phyloP scores from a whole-genome alignment of 2,329 filamentous ascomycete species.

The Ceratocystis cacaofunesta region DNA sequence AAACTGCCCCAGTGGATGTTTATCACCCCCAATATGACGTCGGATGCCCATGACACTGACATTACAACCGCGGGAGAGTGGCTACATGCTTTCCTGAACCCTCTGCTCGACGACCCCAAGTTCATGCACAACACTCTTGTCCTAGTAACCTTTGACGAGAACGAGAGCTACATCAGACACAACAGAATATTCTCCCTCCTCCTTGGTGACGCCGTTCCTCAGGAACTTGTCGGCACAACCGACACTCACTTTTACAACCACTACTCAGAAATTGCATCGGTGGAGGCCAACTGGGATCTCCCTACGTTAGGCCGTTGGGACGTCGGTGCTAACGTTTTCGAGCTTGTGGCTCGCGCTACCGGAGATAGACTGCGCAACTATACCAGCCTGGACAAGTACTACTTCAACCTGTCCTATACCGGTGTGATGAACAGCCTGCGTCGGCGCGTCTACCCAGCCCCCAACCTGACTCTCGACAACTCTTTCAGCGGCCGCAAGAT shows the following conservation, averaged over 20 bases:
- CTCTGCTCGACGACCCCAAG: conserved; percentile 50
- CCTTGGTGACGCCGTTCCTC: conserved; percentile 58
- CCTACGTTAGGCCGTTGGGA: conserved; percentile 57
- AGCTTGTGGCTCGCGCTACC: conserved; percentile 44
- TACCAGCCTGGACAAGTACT: conserved; percentile 29
- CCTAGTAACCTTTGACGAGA: conserved; percentile 68
- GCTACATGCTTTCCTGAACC: conserved; percentile 52
- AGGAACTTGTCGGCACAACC: conserved; percentile 47
- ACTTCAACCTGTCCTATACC: conserved; percentile 40
- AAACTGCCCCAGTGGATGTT: conserved; percentile 58
- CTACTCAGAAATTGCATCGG: conserved; percentile 53
- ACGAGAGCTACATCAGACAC: conserved; percentile 48
- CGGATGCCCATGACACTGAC: conserved; percentile 59
- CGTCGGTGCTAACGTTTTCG: conserved; percentile 56
- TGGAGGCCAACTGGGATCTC: conserved; percentile 54
- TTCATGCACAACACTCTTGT: conserved; percentile 67
- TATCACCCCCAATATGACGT: conserved; percentile 61
- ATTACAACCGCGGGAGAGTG: conserved; percentile 55
- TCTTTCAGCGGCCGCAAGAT: conserved; percentile 25
- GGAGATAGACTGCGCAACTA: conserved; percentile 36
- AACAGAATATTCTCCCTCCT: conserved; percentile 60
- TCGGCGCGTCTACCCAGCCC: conserved; percentile 26
- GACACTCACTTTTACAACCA: conserved; percentile 60
- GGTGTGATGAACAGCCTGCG: conserved; percentile 31
- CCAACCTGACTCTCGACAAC: conserved; percentile 27